Evolutionary conservation across 140 eudicot genomes (phyloP), one percentile per base, ranked within the genome.

Genomic region (Senecio squalidus): DNA sequence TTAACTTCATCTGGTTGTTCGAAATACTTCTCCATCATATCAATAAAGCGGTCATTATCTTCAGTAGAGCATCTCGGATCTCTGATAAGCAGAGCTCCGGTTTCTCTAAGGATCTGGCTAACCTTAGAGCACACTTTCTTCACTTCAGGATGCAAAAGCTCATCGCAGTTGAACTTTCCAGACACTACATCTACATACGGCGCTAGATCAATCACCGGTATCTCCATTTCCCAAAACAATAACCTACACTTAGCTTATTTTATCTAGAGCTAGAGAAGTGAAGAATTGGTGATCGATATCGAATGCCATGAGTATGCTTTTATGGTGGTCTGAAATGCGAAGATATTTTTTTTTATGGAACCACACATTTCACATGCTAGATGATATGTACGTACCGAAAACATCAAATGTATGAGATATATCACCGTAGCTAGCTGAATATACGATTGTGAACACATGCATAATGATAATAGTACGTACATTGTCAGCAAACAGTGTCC

Each of bases 21-120:
- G 61, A 89, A 89, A 51, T 84, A 89, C 48, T 69, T 89, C 77
- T 89, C 95, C 97, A 89, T 89, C 97, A 84, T 89, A 51, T 82
- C 82, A 4, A 89, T 62, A 68, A 89, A 84, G 21, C 83, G 79
- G 61, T 89, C 95, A 25, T 89, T 89, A 67, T 89, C 97, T 48
- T 74, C 70, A 9, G 74, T 77, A 0, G 97, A 67, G 62, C 97
- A 89, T 44, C 97, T 51, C 4, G 97, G 97, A 67, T 89, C 95
- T 45, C 83, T 79, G 33, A 89, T 82, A 7, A 89, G 72, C 40
- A 89, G 60, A 6, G 97, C 97, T 46, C 97, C 95, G 9, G 97
- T 84, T 44, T 89, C 86, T 2, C 69, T 74, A 41, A 89, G 75
- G 74, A 81, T 82, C 73, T 80, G 79, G 39, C 95, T 84, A 17